Base-by-base conservation (phyloP, 1,284 basidiomycete genomes). In the Cystobasidium pallidum region DNA sequence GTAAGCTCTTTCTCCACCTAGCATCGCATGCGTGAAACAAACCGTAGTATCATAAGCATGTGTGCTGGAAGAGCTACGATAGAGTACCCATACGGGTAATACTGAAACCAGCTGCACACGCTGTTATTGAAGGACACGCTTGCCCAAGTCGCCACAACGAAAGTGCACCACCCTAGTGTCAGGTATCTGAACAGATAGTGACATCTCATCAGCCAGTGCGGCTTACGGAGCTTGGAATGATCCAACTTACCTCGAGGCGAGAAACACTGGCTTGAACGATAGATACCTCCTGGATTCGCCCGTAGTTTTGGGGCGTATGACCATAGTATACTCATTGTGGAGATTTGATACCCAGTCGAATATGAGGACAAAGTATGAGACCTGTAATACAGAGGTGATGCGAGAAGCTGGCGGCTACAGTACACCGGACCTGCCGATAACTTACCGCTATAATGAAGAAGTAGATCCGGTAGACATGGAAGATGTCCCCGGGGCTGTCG, bases 1-100 rank as follows among this genome's bases (percentile, higher is more conserved):
- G n/a, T 47, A 6, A 64, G 62, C 47, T 1, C n/a, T 2, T 8
- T 19, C 4, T 47, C 26, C 1, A 21, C 26, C 26, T 39, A 45
- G 3, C 58, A n/a, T 26, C 43, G n/a, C 13, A 19, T 26, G 13
- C 47, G n/a, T 19, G n/a, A 6, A 51, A 24, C 58, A 17, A 41
- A 70, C 67, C 67, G 19, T 2, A 61, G 41, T 11, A 66, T 54
- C 58, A 74, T 62, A 32, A 74, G 68, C 49, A 67, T 32, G 43
- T 74, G 73, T 28, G 70, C 47, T 19, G 59, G 19, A 15, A 72
- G 43, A 26, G 28, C n/a, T 36, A 55, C 64, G 1, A 74, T 39
- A 28, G 55, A 51, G 47, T 72, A 68, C 30, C 55, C 54, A 59
- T 71, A 71, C 3, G 68, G 61, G 41, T 41, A 71, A 34, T 71